phyloP scores from a whole-genome alignment of 2,329 filamentous ascomycete species.

The Fusarium robinianum region DNA sequence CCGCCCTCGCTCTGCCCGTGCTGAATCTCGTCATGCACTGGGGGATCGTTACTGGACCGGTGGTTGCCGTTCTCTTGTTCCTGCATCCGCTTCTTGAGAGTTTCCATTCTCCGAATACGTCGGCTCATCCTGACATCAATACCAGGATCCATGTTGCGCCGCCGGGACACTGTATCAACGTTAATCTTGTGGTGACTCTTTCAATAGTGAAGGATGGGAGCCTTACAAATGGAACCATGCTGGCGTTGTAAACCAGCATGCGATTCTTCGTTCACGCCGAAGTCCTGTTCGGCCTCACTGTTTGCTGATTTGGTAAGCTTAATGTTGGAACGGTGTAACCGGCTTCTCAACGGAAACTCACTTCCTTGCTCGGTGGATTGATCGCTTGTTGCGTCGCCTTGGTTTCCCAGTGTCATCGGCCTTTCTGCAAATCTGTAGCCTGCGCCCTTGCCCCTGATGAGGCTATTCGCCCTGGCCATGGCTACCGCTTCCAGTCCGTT shows the following conservation, averaged over 20 bases:
- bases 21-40: slow-evolving; percentile 5
- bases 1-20: slow-evolving; percentile 7
- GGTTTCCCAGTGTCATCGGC: too few relatives aligned
- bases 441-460: slow-evolving; percentile 36
- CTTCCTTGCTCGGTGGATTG: too few relatives aligned
- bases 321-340: too few relatives aligned
- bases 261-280: neutral
- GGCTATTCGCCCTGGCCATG: slow-evolving; percentile 48
- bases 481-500: slow-evolving; percentile 51
- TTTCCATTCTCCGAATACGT: slow-evolving; percentile 18
- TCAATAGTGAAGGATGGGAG: slow-evolving; percentile 3
- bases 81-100: slow-evolving; percentile 4
- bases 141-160: slow-evolving; percentile 24
- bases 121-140: slow-evolving; percentile 43
- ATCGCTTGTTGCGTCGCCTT: too few relatives aligned
- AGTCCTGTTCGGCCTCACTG: neutral
- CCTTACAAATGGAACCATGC: slow-evolving; percentile 25
- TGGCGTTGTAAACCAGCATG: slow-evolving; percentile 5
- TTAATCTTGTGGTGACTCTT: neutral
- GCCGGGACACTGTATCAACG: slow-evolving; percentile 26
- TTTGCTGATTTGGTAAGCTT: slow-evolving; percentile 9
- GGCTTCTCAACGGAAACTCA: too few relatives aligned
- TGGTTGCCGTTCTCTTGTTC: slow-evolving; percentile 2
- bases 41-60: too few relatives aligned
- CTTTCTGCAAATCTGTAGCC: too few relatives aligned